Evolutionary conservation across 2,329 filamentous ascomycete genomes (phyloP), one percentile per base, ranked within the genome.

Genomic region (Atkinsonella texensis): DNA sequence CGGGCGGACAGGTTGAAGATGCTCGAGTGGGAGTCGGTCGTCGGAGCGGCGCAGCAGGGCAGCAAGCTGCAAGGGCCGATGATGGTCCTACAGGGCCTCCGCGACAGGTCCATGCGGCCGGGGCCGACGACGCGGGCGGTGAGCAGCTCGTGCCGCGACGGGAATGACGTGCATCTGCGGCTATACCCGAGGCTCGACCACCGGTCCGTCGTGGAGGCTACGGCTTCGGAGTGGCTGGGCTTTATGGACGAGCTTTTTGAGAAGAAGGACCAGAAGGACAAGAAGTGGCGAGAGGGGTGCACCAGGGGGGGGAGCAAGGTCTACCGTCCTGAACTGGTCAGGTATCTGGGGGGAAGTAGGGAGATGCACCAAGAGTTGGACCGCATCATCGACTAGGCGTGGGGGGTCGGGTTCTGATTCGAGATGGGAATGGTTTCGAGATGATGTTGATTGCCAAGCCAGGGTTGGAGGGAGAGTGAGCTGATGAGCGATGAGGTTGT

Each of bases 151-250:
- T 56, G 53, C 44, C 9, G 32, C 9, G 43, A 12, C 3, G 53
- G 55, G 10, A 56, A 55, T 39, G 38, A 52, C 45, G 45, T 54
- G 12, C 54, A 56, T 20, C 15, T 54, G 46, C 42, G 53, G 1
- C 2, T 51, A 23, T 56, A 55, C 38, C 15, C 28, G 15, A 44
- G 39, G 4, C 49, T 44, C 51, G 51, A 50, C 20, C 55, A 56
- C 38, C 18, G 48, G 18, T 20, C 53, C 8, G 35, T 50, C 12
- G 38, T 52, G 15, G 17, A 46, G 38, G 53, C 53, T 9, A 33
- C 49, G 49, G 40, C 28, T 6, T 1, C 23, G 7, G 23, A 49
- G 18, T 49, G 47, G 47, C 39, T 49, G 18, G 28, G 2, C 7
- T 49, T 31, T 13, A 40, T 49, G 47, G 47, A 49, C 18, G 39